Percentiles rank a stretch among this genome's conserved stretches.
Evolutionary conservation across 495 filamentous ascomycete genomes (phyloP).

Genomic region (Neurospora sp.): DNA sequence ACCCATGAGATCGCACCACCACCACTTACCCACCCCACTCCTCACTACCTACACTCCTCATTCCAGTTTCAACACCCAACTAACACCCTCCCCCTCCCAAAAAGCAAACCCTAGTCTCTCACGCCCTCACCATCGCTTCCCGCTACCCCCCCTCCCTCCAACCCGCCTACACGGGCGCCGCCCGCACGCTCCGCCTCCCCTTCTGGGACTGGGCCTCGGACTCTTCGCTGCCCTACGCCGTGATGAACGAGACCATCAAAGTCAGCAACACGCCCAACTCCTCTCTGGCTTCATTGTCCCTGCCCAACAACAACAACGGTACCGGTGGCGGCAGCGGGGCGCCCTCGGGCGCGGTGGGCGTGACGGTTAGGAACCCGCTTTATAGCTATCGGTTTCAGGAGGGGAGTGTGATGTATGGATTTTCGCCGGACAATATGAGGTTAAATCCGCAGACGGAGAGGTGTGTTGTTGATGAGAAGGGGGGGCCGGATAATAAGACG

Average conservation of each 20-base stretch:
- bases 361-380: conserved; percentile 23
- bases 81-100: not conserved
- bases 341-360: conserved; percentile 13
- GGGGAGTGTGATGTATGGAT: not conserved
- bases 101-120: conserved; percentile 29
- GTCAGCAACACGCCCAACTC: conserved; percentile 10
- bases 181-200: conserved; percentile 25
- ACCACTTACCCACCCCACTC: not conserved
- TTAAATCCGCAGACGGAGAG: not conserved
- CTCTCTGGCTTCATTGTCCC: not conserved
- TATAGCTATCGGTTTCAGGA: conserved; percentile 28
- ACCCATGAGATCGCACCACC: not conserved
- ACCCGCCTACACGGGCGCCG: conserved; percentile 23
- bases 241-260: conserved; percentile 17
- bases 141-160: conserved; percentile 16
- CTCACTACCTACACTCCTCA: not conserved
- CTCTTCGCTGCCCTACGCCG: conserved; percentile 19
- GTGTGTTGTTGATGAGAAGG: not conserved
- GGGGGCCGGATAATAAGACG: not conserved
- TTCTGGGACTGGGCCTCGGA: conserved; percentile 35
- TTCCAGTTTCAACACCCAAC: not conserved
- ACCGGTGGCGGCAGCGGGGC: not conserved
- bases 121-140: conserved; percentile 24
- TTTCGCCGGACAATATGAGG: not conserved
- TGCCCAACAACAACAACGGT: not conserved